These are phyloP conservation scores for Corchorus capsularis DNA, from an alignment of 345 rosid genomes.

Conservation along the genomic window DNA sequence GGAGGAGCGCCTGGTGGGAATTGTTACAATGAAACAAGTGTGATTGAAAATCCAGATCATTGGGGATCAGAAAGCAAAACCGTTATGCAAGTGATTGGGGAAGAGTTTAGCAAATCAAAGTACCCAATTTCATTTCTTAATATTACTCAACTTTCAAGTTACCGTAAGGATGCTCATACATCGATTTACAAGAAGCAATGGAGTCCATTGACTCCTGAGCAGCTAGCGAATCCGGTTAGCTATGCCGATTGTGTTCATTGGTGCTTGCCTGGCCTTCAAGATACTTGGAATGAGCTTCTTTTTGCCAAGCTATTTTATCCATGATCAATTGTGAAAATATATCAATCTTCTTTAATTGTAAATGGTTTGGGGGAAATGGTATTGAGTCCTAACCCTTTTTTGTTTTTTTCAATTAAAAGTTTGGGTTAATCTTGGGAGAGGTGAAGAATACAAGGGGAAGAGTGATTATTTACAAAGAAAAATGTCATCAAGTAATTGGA, in stretches of 20 bases:
- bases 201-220: slow-evolving; percentile 67
- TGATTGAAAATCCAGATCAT: slow-evolving; percentile 52
- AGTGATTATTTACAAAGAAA: not conserved
- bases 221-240: slow-evolving; percentile 69
- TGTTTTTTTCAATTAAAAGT: not conserved
- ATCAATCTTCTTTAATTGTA: not conserved
- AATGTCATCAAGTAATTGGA: not conserved
- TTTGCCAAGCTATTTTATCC: slow-evolving; percentile 77
- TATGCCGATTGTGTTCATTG: slow-evolving; percentile 91
- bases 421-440: not conserved
- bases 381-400: not conserved
- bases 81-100: slow-evolving; percentile 74
- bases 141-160: slow-evolving; percentile 81
- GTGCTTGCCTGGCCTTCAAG: slow-evolving; percentile 93
- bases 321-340: not conserved
- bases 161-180: slow-evolving; percentile 82
- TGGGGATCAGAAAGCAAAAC: slow-evolving; percentile 82
- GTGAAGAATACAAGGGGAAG: not conserved
- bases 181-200: slow-evolving; percentile 91
- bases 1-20: slow-evolving; percentile 60
- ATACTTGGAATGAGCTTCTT: slow-evolving; percentile 90
- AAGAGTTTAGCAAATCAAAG: slow-evolving; percentile 50
- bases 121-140: slow-evolving; percentile 68
- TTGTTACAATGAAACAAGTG: slow-evolving; percentile 72
- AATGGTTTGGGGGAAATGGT: not conserved